Base-by-base conservation (phyloP, 2,329 filamentous ascomycete genomes). In the Diplodia corticola region DNA sequence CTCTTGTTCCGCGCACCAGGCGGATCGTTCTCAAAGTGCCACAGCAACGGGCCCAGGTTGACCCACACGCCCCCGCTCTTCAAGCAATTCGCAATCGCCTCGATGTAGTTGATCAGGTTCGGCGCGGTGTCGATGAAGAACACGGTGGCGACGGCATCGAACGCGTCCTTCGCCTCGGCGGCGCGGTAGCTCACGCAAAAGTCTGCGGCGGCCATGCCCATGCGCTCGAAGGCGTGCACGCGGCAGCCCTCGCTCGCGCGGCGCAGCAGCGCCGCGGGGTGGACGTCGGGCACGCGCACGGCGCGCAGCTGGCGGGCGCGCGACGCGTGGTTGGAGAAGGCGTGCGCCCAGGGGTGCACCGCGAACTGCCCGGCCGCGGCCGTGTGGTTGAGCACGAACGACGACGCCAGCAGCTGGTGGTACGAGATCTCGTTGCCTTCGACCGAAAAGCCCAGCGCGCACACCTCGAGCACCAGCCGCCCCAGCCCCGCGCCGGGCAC, bases 51-150 rank as follows among this genome's bases (percentile, higher is more conserved):
- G 0, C 95, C 95, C 26, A 96, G 82, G 73, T 99, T 99, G 74
- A 97, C 85, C 82, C 96, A 91, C 4, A 96, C 73, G 0, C 95
- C 95, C 28, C 90, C 91, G 0, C 87, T 83, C 70, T 86, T 88
- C 59, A 99, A 84, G 73, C 93, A 96, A 74, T 91, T 86, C 49
- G 81, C 82, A 64, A 98, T 91, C 1, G 93, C 89, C 74, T 96
- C 89, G 37, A 99, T 86, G 75, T 99, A 99, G 2, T 90, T 87
- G 64, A 98, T 90, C 35, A 97, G 77, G 75, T 99, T 98, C 1
- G 94, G 93, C 2, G 95, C 95, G 1, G 95, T 99, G 76, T 99
- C 96, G 67, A 99, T 89, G 81, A 99, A 99, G 80, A 98, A 99
- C 12, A 97, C 91, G 2, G 91, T 92, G 0, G 91, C 88, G 1